Evolutionary conservation across 2,329 filamentous ascomycete genomes (phyloP).

Genomic region (Epichloe amarillans): DNA sequence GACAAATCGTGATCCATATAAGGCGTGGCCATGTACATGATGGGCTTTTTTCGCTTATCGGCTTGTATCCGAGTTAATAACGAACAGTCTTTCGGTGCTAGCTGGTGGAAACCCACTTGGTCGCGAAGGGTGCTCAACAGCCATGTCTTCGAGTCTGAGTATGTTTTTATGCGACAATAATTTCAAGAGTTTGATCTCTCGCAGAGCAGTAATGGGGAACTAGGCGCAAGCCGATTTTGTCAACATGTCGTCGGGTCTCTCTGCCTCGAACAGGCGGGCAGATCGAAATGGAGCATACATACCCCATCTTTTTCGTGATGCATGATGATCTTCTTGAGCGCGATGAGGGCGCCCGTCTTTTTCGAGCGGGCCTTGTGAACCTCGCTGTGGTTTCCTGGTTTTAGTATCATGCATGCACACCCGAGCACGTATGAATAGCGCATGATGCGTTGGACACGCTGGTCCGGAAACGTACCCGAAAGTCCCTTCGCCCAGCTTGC

Average conservation of each 20-base stretch:
- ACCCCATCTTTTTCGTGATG: conserved; percentile 97
- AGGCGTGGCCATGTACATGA: conserved; percentile 97
- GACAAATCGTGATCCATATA: conserved; percentile 99
- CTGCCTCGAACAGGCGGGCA: no score
- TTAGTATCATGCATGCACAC: no score
- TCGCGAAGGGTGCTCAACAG: conserved; percentile 62
- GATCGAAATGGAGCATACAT: conserved; percentile 18
- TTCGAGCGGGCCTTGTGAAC: conserved; percentile 79
- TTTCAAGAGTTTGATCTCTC: conserved; percentile 96
- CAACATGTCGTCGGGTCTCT: neutral
- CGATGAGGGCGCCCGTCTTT: conserved; percentile 62
- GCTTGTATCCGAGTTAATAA: conserved; percentile 24
- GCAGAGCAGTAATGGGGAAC: conserved; percentile 95
- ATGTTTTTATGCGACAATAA: conserved; percentile 86
- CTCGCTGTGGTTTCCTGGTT: conserved; percentile 41
- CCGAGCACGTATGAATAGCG: no score
- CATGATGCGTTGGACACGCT: neutral
- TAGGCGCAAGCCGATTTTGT: conserved; percentile 17
- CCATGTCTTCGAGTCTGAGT: conserved; percentile 85
- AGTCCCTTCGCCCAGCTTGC: conserved; percentile 86
- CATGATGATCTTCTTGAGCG: conserved; percentile 97
- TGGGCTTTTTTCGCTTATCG: conserved; percentile 67
- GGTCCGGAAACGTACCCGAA: conserved; percentile 55
- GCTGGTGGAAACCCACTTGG: conserved; percentile 32
- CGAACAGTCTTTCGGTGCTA: neutral